Conservation (phyloP, 257 asterid genomes). For the Cordia subcordata region DNA sequence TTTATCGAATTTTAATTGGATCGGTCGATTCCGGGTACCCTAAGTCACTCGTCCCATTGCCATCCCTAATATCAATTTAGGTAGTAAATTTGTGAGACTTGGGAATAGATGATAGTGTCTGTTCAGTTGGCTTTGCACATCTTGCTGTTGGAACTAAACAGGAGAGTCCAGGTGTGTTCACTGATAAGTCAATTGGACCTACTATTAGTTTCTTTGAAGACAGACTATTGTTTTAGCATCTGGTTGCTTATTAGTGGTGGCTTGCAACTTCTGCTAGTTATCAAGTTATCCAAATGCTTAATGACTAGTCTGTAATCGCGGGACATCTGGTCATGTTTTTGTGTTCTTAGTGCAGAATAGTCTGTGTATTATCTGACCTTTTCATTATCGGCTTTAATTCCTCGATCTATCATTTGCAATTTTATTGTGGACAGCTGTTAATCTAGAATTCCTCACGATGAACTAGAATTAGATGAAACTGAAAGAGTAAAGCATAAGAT, state of each 20-base stretch:
- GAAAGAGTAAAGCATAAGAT: no score
- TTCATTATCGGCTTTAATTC: neutral
- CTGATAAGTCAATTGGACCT: neutral
- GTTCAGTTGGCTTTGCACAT: slow-evolving; percentile 94
- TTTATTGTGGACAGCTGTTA: neutral
- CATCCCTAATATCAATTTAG: slow-evolving; percentile 32
- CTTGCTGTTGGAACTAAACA: slow-evolving; percentile 88
- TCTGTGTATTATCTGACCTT: no score
- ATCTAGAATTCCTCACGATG: no score
- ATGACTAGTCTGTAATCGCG: no score
- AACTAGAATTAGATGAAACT: no score
- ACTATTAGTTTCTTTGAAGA: neutral
- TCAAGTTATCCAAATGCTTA: neutral
- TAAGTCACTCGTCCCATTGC: no score
- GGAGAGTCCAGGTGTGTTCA: slow-evolving; percentile 68
- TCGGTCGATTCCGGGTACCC: slow-evolving; percentile 1
- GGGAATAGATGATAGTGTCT: slow-evolving; percentile 71
- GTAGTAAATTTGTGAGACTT: slow-evolving; percentile 85
- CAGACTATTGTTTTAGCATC: neutral
- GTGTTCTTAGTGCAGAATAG: no score
- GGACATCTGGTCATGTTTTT: no score
- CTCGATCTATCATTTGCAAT: neutral
- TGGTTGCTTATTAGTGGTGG: neutral
- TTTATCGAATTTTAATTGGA: no score
- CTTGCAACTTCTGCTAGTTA: neutral